These are phyloP conservation scores for Spathaspora girioi DNA, from an alignment of 805 yeast species.

Conservation along the genomic window DNA sequence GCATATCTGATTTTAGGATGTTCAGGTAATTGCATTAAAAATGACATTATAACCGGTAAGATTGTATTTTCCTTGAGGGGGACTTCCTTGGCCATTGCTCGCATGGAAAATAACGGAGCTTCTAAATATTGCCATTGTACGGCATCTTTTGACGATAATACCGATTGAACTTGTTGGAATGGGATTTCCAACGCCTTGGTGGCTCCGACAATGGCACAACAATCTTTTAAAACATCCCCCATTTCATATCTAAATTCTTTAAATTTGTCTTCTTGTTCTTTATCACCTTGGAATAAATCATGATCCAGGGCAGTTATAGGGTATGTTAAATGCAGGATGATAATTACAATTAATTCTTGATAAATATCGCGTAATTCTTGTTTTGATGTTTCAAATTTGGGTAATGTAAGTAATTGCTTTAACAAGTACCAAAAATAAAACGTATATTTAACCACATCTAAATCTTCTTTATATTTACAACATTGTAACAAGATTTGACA, in stretches of 20 bases:
- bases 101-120: slow-evolving; percentile 82
- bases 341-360: slow-evolving; percentile 52
- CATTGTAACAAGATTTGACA: slow-evolving; percentile 71
- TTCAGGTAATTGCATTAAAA: slow-evolving; percentile 69
- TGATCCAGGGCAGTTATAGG: slow-evolving; percentile 43
- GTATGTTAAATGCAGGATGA: slow-evolving; percentile 69
- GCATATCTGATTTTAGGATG: slow-evolving; percentile 87
- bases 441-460: slow-evolving; percentile 86
- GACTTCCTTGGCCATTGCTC: slow-evolving; percentile 94
- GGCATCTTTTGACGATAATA: slow-evolving; percentile 19
- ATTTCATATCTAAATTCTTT: slow-evolving; percentile 91
- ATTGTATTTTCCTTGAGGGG: slow-evolving; percentile 59
- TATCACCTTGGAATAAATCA: slow-evolving; percentile 56
- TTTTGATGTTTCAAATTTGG: slow-evolving; percentile 53
- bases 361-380: slow-evolving; percentile 52
- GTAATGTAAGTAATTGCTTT: slow-evolving; percentile 65
- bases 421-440: slow-evolving; percentile 89
- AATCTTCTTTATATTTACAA: slow-evolving; percentile 71
- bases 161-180: slow-evolving; percentile 51
- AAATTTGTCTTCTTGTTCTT: slow-evolving; percentile 87
- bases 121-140: slow-evolving; percentile 78
- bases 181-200: slow-evolving; percentile 68
- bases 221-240: slow-evolving; percentile 96
- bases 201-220: slow-evolving; percentile 88
- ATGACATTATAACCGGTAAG: slow-evolving; percentile 73